phyloP scores from a whole-genome alignment of 352 stramenopile genomes.

The Phytophthora pinifolia region DNA sequence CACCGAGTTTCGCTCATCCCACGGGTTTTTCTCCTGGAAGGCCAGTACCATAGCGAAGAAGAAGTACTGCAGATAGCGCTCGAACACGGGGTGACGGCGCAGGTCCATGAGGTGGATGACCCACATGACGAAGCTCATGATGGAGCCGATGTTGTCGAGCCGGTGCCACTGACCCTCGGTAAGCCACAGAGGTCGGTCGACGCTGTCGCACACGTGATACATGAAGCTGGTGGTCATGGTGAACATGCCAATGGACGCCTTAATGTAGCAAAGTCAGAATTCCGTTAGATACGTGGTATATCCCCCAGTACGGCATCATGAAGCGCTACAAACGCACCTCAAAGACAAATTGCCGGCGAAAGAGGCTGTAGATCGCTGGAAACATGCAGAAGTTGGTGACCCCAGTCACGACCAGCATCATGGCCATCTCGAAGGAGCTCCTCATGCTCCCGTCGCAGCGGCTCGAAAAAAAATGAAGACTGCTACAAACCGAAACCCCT shows the following conservation, averaged over 20 bases:
- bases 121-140: conserved; percentile 84
- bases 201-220: conserved; percentile 80
- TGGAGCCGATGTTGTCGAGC: conserved; percentile 81
- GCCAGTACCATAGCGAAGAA: conserved; percentile 65
- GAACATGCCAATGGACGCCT: conserved; percentile 78
- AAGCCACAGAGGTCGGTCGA: conserved; percentile 72
- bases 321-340: conserved; percentile 42
- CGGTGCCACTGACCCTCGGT: conserved; percentile 82
- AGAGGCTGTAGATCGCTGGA: conserved; percentile 63
- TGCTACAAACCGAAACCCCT: background rate
- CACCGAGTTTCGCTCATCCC: conserved; percentile 61
- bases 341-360: conserved; percentile 59
- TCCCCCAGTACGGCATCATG: background rate
- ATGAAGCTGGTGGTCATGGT: conserved; percentile 81
- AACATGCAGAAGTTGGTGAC: conserved; percentile 84
- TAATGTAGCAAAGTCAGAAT: background rate
- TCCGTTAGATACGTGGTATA: conserved; percentile 1
- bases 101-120: conserved; percentile 79
- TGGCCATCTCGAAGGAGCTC: conserved; percentile 56
- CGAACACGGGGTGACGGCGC: conserved; percentile 22
- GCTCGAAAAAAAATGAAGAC: conserved; percentile 1
- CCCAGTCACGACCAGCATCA: conserved; percentile 76
- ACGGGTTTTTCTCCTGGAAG: conserved; percentile 80
- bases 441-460: conserved; percentile 33
- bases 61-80: conserved; percentile 69